Evolutionary conservation across 1,284 basidiomycete genomes (phyloP), one percentile per base, ranked within the genome.

Genomic region (Mycosarcoma mackinlayi): DNA sequence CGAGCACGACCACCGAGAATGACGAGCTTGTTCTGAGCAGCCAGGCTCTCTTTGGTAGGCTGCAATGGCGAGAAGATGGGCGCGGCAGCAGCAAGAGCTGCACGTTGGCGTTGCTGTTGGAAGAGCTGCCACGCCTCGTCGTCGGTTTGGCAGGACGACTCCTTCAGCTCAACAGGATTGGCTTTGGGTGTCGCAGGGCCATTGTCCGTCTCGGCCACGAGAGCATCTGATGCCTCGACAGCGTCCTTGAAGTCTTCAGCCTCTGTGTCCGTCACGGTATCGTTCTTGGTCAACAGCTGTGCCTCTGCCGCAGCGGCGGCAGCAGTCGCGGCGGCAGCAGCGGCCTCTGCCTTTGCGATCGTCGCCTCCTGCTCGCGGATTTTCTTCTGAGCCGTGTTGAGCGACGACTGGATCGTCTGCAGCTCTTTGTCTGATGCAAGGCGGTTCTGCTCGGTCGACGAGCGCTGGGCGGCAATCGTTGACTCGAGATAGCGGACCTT

Each of bases 121-220:
- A 54, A 66, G 8, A 24, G 45, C 24, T 58, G 40, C 76, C 76
- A 76, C 6, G 64, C 48, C 28, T 56, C 53, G 33, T 78, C 73
- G 56, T 78, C 73, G 9, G 76, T 78, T 54, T 78, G 76, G 30
- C 62, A 71, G 2, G 61, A 60, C 6, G 51, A 55, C 27, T 78
- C 76, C 42, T 62, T 71, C 25, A 69, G 53, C 34, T 78, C 74
- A 31, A 63, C 59, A 7, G 54, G 49, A 3, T 40, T 40, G 14
- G 23, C 40, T 24, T 56, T 54, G 11, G 62, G 34, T 34, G 53
- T 25, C 0, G 50, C 73, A 14, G 54, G 38, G 21, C 40, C 46
- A 24, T 62, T 40, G 10, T 28, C 40, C n/a, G 31, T 35, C 4
- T 58, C 66, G 16, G 23, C 5, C 1, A 33, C 10, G 9, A 33